A percentile compares a stretch with the other conserved stretches of the same genome.
These are phyloP conservation scores for Herpetospermum pedunculosum DNA, from an alignment of 306 rosid species.

Conservation along the genomic window DNA sequence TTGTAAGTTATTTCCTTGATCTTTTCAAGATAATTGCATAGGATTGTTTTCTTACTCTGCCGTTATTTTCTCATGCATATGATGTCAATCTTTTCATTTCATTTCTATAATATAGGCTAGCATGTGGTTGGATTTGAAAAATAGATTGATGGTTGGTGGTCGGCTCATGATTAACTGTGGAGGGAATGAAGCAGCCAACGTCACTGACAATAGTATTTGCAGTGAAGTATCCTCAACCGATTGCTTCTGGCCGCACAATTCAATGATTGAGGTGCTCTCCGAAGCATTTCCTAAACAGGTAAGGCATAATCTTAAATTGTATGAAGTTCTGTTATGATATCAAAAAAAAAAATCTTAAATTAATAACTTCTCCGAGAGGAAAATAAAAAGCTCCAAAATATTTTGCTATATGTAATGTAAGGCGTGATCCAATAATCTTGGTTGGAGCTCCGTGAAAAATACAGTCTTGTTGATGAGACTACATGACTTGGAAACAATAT, in stretches of 20 bases:
- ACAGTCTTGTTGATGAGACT: not conserved
- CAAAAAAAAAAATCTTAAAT: no score
- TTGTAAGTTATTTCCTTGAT: not conserved
- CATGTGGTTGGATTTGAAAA: slow-evolving; percentile 57
- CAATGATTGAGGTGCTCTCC: slow-evolving; percentile 48
- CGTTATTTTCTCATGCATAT: not conserved
- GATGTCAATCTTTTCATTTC: not conserved
- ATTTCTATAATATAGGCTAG: slow-evolving; percentile 35
- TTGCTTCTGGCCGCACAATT: slow-evolving; percentile 37
- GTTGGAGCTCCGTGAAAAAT: not conserved
- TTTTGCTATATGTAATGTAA: not conserved
- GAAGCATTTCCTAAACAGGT: slow-evolving; percentile 80
- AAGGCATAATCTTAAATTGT: not conserved
- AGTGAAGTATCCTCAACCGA: slow-evolving; percentile 25
- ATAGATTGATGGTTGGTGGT: slow-evolving; percentile 55
- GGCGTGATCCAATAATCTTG: not conserved
- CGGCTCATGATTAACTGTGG: slow-evolving; percentile 94
- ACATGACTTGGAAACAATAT: not conserved
- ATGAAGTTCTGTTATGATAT: no score
- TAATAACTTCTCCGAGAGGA: not conserved
- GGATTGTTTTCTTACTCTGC: not conserved
- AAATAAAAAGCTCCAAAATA: not conserved
- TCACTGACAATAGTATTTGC: slow-evolving; percentile 12
- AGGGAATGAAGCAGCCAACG: slow-evolving; percentile 42
- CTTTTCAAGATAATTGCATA: not conserved